Conservation (phyloP, 2,329 filamentous ascomycete genomes). For the Metarhizium anisopliae region DNA sequence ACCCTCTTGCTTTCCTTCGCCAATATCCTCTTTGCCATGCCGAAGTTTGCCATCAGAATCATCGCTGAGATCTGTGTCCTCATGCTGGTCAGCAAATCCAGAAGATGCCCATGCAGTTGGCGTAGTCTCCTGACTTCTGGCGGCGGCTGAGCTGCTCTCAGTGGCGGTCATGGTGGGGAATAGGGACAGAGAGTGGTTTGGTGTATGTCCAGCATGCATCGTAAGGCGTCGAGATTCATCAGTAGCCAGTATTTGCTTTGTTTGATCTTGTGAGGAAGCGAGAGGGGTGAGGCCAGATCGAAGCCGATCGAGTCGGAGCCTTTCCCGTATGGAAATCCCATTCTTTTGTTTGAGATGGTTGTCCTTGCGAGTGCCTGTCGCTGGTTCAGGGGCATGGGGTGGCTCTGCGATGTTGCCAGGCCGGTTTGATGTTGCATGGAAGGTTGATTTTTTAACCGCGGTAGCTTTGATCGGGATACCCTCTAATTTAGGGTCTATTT, state of each 20-base stretch:
- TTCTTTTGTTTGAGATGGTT: neutral
- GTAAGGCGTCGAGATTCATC: slow-evolving; percentile 43
- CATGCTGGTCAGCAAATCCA: neutral
- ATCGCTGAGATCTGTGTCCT: neutral
- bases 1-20: neutral
- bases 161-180: slow-evolving; percentile 36
- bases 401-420: slow-evolving; percentile 20
- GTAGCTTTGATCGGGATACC: slow-evolving; percentile 47
- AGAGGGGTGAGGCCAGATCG: slow-evolving; percentile 4
- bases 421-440: slow-evolving; percentile 14
- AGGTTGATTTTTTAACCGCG: slow-evolving; percentile 43
- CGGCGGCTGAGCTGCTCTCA: slow-evolving; percentile 18
- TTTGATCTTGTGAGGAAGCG: slow-evolving; percentile 26
- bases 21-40: neutral
- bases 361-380: neutral
- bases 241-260: slow-evolving; percentile 36
- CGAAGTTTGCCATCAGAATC: neutral
- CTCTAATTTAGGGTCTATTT: slow-evolving; percentile 50
- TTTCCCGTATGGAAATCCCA: neutral
- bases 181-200: slow-evolving; percentile 48
- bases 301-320: slow-evolving; percentile 3
- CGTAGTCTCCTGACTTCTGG: slow-evolving; percentile 19
- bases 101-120: slow-evolving; percentile 15
- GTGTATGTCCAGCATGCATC: slow-evolving; percentile 56
- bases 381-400: slow-evolving; percentile 19